phyloP scores from a whole-genome alignment of 2,329 filamentous ascomycete species.

The Trichoderma koningii region DNA sequence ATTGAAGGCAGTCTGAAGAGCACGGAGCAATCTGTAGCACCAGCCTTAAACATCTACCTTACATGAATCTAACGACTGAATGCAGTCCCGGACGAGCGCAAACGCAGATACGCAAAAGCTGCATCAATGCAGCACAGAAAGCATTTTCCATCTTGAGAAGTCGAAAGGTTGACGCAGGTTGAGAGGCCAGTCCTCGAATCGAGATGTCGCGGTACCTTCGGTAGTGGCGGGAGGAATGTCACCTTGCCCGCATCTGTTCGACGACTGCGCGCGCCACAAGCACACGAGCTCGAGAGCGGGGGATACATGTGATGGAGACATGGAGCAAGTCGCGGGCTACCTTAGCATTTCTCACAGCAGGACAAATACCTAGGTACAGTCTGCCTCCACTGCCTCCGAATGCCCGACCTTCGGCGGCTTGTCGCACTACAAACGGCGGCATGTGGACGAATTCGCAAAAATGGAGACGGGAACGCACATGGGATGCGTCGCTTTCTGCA shows the following conservation, averaged over 20 bases:
- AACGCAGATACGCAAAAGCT: no score
- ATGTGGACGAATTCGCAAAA: not conserved
- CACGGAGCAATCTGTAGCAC: not conserved
- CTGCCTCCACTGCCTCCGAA: constrained; percentile 4
- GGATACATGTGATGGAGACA: not conserved
- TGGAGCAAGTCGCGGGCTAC: constrained; percentile 1
- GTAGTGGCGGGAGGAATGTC: constrained; percentile 20
- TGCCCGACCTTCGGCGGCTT: not conserved
- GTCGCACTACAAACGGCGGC: not conserved
- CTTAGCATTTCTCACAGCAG: not conserved
- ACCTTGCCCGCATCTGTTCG: not conserved
- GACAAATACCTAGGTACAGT: not conserved
- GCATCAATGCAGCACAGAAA: no score
- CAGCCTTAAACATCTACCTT: no score
- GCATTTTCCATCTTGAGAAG: no score
- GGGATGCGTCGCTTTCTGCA: not conserved
- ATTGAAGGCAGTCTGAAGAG: not conserved
- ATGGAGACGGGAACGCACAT: not conserved
- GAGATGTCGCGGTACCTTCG: constrained; percentile 21
- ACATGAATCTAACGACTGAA: no score
- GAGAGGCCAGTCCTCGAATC: not conserved
- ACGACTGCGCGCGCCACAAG: not conserved
- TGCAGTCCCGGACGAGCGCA: no score
- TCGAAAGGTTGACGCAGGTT: not conserved
- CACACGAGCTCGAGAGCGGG: constrained; percentile 2